Base-by-base conservation (phyloP, 352 stramenopile species). In the Phytophthora boehmeriae region DNA sequence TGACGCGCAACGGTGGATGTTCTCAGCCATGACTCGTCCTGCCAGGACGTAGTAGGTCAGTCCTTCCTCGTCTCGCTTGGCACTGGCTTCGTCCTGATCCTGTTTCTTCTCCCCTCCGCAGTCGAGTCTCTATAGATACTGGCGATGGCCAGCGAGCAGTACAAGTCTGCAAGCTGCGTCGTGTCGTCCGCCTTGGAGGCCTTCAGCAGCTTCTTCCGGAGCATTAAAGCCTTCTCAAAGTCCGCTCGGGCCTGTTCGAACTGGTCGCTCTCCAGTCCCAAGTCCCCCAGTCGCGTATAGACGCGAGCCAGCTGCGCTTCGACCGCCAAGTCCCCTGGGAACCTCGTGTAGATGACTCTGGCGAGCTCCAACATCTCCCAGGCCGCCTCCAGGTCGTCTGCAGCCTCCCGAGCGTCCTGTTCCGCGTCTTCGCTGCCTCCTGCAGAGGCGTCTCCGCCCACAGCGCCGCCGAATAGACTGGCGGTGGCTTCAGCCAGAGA, bases 301-400 rank as follows among this genome's bases (percentile, higher is more conserved):
- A 96, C 87, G 25, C 80, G 72, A 51, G 79, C 83, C 14, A 96
- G 71, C 47, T 96, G 85, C 52, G 84, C 82, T 57, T 96, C 81
- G 10, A 94, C 78, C 16, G 75, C 76, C 28, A 81, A 32, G 22
- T 93, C 86, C 17, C 84, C 82, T 8, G 80, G 73, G 54, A 83
- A 88, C 9, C 85, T 80, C 58, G 82, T 75, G 63, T 92, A 91
- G 53, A 96, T 88, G 50, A 96, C 83, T 19, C 87, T 83, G 27
- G 87, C 83, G 10, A 94, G 59, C 50, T 96, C 87, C 39, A 96
- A 80, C 77, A 94, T 90, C 66, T 96, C 85, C 87, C 87, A 96
- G 23, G 87, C 87, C 9, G 90, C 71, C 45, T 96, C 82, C 42
- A 96, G 71, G 58, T 96, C 87, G 55, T 93, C 86, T 0, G 73